Evolutionary conservation across 2,329 filamentous ascomycete species (phyloP), one percentile per base, ranked within the genome.

Genomic region (Lachnellula hyalina): DNA sequence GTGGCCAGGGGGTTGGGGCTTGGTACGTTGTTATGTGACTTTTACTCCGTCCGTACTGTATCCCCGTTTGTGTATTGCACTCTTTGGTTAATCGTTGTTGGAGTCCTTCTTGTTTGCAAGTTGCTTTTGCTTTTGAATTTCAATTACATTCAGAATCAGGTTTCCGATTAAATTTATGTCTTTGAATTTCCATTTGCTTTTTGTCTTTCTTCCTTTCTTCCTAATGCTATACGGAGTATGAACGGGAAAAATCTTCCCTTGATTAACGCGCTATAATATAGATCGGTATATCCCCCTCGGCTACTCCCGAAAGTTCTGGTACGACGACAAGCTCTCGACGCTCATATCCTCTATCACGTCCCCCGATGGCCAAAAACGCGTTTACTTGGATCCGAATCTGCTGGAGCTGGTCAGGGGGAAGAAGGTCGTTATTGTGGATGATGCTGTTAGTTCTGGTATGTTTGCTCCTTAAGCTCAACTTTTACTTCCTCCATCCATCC

Each of bases 281-380:
- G 28, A 14, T 17, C 36, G 36, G 4, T 38, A 38, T 36, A 45
- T 67, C 1, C 61, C 66, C 2, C 52, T 67, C n/a, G 65, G 65
- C 2, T 66, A 65, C 42, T 68, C 66, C 2, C 56, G 55, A 3
- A 67, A 68, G 48, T 68, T 67, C 57, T 67, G 66, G 66, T 67
- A 67, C 44, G 36, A 48, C 1, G 59, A 63, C 6, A 44, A 35
- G 0, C 61, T 68, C 11, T 65, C 64, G 2, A 60, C 63, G 0
- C 45, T 51, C 15, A 55, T 66, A 2, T 62, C 60, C 2, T 66
- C 64, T 11, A 64, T 67, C 51, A 67, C 66, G 3, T 66, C 63
- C 8, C 64, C 63, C 1, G 28, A 25, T 14, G 58, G 56, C 2
- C 9, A 49, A 6, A 68, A 67, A 49, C 60, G 49, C 25, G 55